These are phyloP conservation scores for Alternaria postmessia DNA, from an alignment of 2,329 filamentous ascomycete species.

Conservation along the genomic window DNA sequence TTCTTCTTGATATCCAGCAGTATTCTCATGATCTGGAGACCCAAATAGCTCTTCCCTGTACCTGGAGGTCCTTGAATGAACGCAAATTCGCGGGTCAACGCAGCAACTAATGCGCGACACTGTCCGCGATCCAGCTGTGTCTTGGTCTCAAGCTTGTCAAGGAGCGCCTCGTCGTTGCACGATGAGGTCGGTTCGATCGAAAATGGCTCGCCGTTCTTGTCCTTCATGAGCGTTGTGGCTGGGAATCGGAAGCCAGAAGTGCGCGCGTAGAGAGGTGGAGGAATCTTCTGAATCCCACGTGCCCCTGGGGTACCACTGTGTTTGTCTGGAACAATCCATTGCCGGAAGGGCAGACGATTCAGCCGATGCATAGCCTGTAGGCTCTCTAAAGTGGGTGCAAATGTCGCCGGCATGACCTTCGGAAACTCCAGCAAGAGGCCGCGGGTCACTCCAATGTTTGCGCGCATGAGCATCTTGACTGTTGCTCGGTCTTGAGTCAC, in stretches of 20 bases:
- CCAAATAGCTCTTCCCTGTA: slow-evolving; percentile 72
- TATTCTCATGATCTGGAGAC: slow-evolving; percentile 66
- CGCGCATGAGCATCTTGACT: slow-evolving; percentile 22
- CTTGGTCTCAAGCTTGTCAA: slow-evolving; percentile 20
- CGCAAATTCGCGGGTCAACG: slow-evolving; percentile 63
- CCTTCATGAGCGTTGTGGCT: slow-evolving; percentile 27
- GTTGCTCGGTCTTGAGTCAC: slow-evolving; percentile 21
- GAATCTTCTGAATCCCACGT: slow-evolving; percentile 23
- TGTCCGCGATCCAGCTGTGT: slow-evolving; percentile 60
- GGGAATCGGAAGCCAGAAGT: slow-evolving; percentile 29
- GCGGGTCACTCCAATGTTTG: slow-evolving; percentile 13
- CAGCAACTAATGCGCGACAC: slow-evolving; percentile 61
- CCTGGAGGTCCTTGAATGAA: slow-evolving; percentile 76
- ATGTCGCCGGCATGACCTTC: slow-evolving; percentile 39
- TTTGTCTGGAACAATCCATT: slow-evolving; percentile 38
- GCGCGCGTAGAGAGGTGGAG: slow-evolving; percentile 38
- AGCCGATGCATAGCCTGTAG: slow-evolving; percentile 37
- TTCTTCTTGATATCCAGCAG: slow-evolving; percentile 56
- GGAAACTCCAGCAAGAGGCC: slow-evolving; percentile 42
- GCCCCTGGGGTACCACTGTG: neutral
- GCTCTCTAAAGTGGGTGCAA: slow-evolving; percentile 38
- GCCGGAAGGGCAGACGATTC: slow-evolving; percentile 34
- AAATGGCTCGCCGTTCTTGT: slow-evolving; percentile 1
- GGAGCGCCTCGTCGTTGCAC: slow-evolving; percentile 20
- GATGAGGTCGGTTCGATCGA: slow-evolving; percentile 20